Evolutionary conservation across 2,329 filamentous ascomycete genomes (phyloP).

Genomic region (Aspergillus persii): DNA sequence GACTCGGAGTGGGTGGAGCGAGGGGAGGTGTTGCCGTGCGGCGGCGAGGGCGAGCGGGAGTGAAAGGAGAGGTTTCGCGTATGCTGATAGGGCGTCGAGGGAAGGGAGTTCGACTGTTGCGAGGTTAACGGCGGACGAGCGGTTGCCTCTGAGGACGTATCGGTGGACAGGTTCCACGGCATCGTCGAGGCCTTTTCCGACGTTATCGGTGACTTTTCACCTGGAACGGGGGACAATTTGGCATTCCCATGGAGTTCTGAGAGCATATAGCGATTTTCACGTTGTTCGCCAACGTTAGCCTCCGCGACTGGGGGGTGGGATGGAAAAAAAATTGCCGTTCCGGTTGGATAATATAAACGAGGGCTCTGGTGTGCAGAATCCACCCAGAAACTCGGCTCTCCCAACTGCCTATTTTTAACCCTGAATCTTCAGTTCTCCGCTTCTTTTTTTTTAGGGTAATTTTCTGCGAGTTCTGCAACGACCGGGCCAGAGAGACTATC

Average conservation of each 20-base stretch:
- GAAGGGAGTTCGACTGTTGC: constrained; percentile 82
- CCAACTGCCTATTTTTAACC: neutral
- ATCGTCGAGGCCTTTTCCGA: constrained; percentile 40
- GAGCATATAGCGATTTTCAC: constrained; percentile 42
- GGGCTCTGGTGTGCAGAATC: constrained; percentile 5
- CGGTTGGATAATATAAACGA: constrained; percentile 3
- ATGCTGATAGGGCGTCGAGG: constrained; percentile 88
- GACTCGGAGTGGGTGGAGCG: constrained; percentile 88
- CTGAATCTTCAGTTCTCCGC: neutral
- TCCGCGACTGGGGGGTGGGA: constrained; percentile 12
- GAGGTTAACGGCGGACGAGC: constrained; percentile 53
- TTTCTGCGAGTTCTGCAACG: neutral
- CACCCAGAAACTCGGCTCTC: constrained; percentile 6
- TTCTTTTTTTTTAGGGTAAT: neutral
- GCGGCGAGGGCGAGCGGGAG: constrained; percentile 79
- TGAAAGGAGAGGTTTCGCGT: constrained; percentile 77
- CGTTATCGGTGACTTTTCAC: constrained; percentile 45
- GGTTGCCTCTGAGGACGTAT: constrained; percentile 35
- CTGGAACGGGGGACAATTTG: constrained; percentile 35
- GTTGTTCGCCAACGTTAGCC: constrained; percentile 30
- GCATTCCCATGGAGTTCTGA: constrained; percentile 44
- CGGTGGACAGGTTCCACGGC: constrained; percentile 39
- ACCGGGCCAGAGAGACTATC: neutral
- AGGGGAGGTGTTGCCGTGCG: constrained; percentile 74
- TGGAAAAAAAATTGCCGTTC: neutral